phyloP scores from a whole-genome alignment of 805 yeast species.

The Spathaspora boniae region DNA sequence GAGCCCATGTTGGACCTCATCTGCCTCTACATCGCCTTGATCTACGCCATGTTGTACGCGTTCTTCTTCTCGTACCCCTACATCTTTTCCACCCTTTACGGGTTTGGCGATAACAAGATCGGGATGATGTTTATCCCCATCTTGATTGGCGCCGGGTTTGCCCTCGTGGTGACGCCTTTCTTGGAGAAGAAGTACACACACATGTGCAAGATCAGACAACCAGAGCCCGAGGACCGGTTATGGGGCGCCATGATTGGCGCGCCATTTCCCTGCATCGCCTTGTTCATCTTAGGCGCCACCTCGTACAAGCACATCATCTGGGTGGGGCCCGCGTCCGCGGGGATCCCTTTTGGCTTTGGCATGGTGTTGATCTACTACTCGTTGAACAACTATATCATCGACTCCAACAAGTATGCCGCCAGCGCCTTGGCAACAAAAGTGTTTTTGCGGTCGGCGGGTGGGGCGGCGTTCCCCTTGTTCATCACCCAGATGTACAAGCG shows the following conservation, averaged over 20 bases:
- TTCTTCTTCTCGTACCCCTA: conserved; percentile 96
- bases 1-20: conserved; percentile 85
- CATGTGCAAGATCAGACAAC: conserved; percentile 50
- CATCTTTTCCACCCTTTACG: conserved; percentile 74
- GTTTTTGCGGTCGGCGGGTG: conserved; percentile 76
- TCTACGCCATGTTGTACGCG: conserved; percentile 86
- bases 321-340: conserved; percentile 62
- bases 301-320: conserved; percentile 62
- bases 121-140: conserved; percentile 91
- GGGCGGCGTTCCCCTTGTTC: conserved; percentile 82
- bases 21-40: conserved; percentile 83
- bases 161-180: conserved; percentile 69
- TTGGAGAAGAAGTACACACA: conserved; percentile 61
- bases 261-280: conserved; percentile 76
- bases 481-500: conserved; percentile 77
- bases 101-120: conserved; percentile 69
- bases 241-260: conserved; percentile 81
- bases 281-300: conserved; percentile 80
- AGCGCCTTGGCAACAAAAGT: conserved; percentile 80
- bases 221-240: conserved; percentile 77
- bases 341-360: conserved; percentile 58
- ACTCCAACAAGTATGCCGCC: conserved; percentile 81
- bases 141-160: conserved; percentile 77
- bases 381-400: conserved; percentile 79
- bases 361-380: conserved; percentile 60